phyloP scores from a whole-genome alignment of 2,329 filamentous ascomycete species.

The Microcyclospora tardicrescens region DNA sequence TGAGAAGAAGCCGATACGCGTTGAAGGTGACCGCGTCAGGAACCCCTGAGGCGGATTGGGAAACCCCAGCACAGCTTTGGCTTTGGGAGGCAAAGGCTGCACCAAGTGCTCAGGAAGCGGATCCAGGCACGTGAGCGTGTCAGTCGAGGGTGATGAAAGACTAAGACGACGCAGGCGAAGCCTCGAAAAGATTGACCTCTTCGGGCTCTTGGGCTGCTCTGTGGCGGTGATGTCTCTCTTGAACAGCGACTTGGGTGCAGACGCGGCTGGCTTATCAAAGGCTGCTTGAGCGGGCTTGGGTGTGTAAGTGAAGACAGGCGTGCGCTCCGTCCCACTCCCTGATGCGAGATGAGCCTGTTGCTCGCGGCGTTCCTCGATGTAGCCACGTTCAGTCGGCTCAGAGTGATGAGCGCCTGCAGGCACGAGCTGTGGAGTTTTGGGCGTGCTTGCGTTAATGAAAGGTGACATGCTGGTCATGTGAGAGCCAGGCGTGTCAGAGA shows the following conservation, averaged over 20 bases:
- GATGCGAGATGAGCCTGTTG: constrained; percentile 10
- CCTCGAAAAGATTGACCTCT: constrained; percentile 16
- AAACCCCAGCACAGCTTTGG: constrained; percentile 25
- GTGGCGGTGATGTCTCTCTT: constrained; percentile 5
- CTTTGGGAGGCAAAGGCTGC: constrained; percentile 19
- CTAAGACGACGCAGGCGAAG: constrained; percentile 1
- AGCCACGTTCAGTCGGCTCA: constrained; percentile 25
- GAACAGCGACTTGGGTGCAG: constrained; percentile 1
- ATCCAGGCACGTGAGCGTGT: constrained; percentile 4
- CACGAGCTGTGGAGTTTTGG: constrained; percentile 11
- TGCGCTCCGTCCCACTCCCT: constrained; percentile 22
- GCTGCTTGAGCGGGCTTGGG: constrained; percentile 9
- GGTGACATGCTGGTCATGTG: constrained; percentile 16
- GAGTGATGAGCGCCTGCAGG: constrained; percentile 16
- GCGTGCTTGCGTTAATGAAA: constrained; percentile 12
- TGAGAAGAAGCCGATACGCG: constrained; percentile 14
- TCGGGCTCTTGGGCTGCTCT: constrained; percentile 24
- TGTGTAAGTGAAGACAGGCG: constrained; percentile 15
- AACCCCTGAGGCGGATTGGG: constrained; percentile 4
- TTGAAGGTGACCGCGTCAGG: constrained; percentile 17
- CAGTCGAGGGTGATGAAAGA: constrained; percentile 1
- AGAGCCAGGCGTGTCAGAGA: constrained; percentile 8
- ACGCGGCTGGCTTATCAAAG: neutral
- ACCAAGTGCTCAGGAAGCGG: neutral
- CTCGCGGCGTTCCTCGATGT: constrained; percentile 29